Evolutionary conservation across 1,284 basidiomycete species (phyloP).

Genomic region (Apiotrichum akiyoshidainum): DNA sequence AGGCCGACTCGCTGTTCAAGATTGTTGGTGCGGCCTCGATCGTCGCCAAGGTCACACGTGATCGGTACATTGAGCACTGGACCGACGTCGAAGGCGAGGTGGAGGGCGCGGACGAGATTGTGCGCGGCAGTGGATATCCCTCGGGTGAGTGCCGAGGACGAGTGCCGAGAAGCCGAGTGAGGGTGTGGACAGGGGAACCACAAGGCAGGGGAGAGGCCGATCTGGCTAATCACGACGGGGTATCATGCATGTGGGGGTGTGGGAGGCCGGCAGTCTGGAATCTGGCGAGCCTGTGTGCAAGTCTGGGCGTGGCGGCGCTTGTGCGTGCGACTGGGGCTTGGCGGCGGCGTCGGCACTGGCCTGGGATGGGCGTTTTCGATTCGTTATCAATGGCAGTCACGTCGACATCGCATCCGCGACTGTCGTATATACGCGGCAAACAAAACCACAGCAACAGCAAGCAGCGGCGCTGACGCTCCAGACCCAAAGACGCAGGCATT

Average conservation of each 20-base stretch:
- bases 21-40: constrained; percentile 96
- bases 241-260: background rate
- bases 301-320: too few species aligned
- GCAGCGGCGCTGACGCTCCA: constrained; percentile 30
- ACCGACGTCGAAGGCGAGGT: constrained; percentile 50
- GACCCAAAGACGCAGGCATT: constrained; percentile 92
- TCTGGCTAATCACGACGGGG: background rate
- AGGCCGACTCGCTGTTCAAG: constrained; percentile 93
- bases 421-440: too few species aligned
- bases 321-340: too few species aligned
- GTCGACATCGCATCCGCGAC: background rate
- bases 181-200: background rate
- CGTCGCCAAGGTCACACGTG: constrained; percentile 89
- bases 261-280: too few species aligned
- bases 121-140: constrained; percentile 79
- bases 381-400: too few species aligned
- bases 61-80: constrained; percentile 86
- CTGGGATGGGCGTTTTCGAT: too few species aligned
- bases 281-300: too few species aligned
- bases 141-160: constrained; percentile 59
- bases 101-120: constrained; percentile 17
- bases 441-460: background rate
- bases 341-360: too few species aligned
- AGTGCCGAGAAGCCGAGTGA: background rate
- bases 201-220: too few species aligned